Evolutionary conservation across 2,329 filamentous ascomycete species (phyloP).

Genomic region (Colletotrichum sp.): DNA sequence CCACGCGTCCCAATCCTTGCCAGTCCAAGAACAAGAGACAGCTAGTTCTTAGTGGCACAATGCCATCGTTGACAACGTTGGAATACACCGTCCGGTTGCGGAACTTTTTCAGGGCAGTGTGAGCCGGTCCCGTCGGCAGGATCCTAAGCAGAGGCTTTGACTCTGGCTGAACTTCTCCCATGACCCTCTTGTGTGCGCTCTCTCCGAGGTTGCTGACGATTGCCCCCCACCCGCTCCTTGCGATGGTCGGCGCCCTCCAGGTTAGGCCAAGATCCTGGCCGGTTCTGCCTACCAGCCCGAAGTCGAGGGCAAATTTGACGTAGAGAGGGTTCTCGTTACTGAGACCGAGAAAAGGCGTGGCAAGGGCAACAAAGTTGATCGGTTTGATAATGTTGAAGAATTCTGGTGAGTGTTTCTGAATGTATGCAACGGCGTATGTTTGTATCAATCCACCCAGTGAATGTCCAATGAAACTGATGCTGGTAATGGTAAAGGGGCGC

Average conservation of each 20-base stretch:
- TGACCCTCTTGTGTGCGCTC: constrained; percentile 65
- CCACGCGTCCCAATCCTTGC: constrained; percentile 90
- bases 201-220: constrained; percentile 82
- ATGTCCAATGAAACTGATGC: constrained; percentile 94
- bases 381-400: constrained; percentile 89
- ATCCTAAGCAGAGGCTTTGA: constrained; percentile 90
- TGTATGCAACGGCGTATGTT: constrained; percentile 94
- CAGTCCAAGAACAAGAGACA: constrained; percentile 97
- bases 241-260: constrained; percentile 88
- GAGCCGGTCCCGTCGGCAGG: constrained; percentile 88
- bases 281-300: constrained; percentile 93
- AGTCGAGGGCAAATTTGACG: constrained; percentile 95
- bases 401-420: constrained; percentile 90
- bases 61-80: constrained; percentile 97
- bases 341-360: constrained; percentile 85
- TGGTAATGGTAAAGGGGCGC: constrained; percentile 82
- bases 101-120: constrained; percentile 86
- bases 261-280: constrained; percentile 94
- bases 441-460: constrained; percentile 90
- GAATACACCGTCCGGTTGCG: constrained; percentile 92
- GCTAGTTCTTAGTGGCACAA: constrained; percentile 92
- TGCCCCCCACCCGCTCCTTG: constrained; percentile 86
- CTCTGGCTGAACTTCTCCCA: constrained; percentile 71
- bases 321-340: constrained; percentile 99
- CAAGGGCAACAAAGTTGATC: constrained; percentile 88